Base-by-base conservation (phyloP, 306 rosid genomes). In the Sindora glabra region DNA sequence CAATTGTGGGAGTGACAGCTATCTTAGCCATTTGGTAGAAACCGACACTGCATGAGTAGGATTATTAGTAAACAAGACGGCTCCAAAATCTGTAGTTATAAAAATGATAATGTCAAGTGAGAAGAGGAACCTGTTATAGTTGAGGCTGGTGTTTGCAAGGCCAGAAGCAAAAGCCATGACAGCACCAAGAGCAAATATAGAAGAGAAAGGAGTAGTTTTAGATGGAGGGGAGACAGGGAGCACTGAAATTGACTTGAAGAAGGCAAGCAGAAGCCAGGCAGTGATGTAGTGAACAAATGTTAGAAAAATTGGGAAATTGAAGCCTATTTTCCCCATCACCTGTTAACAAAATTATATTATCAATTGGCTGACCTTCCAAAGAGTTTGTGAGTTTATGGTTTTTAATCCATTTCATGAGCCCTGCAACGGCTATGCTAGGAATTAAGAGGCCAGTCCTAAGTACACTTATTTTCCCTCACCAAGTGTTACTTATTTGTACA, bases 11-110 rank as follows among this genome's bases (percentile, higher is more conserved):
- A 21, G 99, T 92, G 33, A 92, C 96, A 45, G 95, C 95, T 80
- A 92, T 92, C 77, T 92, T 92, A 41, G 99, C 94, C 99, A 92
- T 88, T 76, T 92, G 99, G 82, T 89, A 89, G 86, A 92, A 92
- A 51, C 96, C 99, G 25, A 92, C 79, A 62, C 96, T 92, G 94
- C 74, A 65, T 18, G 55, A 68, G 9, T 30, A 21, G 39, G 62
- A 62, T 30, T 55, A 67, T 82, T 33, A 81, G 83, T 13, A 62
- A 60, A 55, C 29, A 52, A 51, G 25, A 41, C 12, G 47, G 6
- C 2, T 13, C 48, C 44, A 1, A 36, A 57, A 18, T 47, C 8
- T 30, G 26, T 15, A n/a, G 15, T 15, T 23, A 24, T 6, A 6
- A 53, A 32, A 38, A 62, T 17, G 55, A 3, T n/a, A n/a, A n/a